phyloP scores from a whole-genome alignment of 163 green algal genomes.

The Trebouxiophyceae sp. region DNA sequence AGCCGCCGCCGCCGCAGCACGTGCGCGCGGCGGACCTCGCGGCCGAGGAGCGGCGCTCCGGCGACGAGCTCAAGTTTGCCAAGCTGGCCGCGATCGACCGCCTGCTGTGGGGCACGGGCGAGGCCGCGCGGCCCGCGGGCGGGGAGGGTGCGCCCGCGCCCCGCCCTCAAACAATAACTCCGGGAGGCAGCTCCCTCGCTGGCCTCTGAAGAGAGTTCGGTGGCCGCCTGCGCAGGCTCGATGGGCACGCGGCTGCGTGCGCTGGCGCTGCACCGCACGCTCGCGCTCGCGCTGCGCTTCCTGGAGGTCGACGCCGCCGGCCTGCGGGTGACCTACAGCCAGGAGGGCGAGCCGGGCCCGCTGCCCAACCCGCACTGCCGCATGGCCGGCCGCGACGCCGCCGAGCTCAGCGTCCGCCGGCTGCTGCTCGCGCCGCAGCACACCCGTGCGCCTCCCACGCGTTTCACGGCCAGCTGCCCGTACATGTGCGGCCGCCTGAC shows the following conservation, averaged over 20 bases:
- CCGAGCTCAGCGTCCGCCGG: conserved; percentile 23
- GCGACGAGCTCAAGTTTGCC: conserved; percentile 9
- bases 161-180: conserved; percentile 5
- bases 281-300: conserved; percentile 26
- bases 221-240: neutral
- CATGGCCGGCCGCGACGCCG: conserved; percentile 29
- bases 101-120: conserved; percentile 38
- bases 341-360: conserved; percentile 41
- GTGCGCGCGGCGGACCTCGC: neutral
- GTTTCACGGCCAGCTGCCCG: too few relatives aligned
- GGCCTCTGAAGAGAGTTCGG: neutral
- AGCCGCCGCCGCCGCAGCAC: conserved; percentile 14
- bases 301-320: conserved; percentile 28
- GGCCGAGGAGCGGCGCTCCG: neutral
- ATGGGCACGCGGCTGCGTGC: conserved; percentile 12
- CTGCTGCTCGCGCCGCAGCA: conserved; percentile 24
- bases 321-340: conserved; percentile 25
- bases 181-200: neutral
- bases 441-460: neutral
- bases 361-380: conserved; percentile 11
- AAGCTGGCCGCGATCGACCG: conserved; percentile 34
- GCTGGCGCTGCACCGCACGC: conserved; percentile 13
- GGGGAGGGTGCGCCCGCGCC: conserved; percentile 14
- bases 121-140: conserved; percentile 3
- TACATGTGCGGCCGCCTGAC: too few relatives aligned